These are phyloP conservation scores for Haplosporangium gracile DNA, from an alignment of 192 early-diverging fungal species.

Conservation along the genomic window DNA sequence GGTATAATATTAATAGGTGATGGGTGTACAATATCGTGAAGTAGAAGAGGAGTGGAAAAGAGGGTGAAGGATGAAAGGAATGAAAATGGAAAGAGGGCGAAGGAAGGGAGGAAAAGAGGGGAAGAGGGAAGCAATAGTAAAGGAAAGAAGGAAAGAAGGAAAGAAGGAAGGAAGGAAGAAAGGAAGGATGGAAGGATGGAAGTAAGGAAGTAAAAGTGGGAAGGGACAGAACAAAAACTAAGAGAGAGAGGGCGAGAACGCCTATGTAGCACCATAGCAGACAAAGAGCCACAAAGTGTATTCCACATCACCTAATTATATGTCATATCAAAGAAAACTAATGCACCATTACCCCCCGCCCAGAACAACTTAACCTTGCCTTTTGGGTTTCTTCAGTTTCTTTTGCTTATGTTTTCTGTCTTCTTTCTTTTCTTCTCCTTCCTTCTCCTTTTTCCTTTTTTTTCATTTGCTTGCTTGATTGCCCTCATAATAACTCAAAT, in stretches of 20 bases:
- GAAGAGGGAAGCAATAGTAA: not conserved
- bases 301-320: not conserved
- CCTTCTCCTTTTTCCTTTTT: not conserved
- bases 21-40: not conserved
- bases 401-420: too few relatives aligned
- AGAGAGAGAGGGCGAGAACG: not conserved
- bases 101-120: not conserved
- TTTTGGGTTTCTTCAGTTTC: too few relatives aligned
- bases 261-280: too few relatives aligned
- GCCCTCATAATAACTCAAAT: too few relatives aligned
- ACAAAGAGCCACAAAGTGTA: too few relatives aligned
- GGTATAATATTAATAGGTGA: not conserved
- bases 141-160: not conserved
- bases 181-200: not conserved
- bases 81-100: not conserved
- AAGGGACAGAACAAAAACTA: not conserved
- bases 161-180: not conserved
- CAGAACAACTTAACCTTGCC: too few relatives aligned
- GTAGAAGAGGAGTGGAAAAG: not conserved
- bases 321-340: not conserved
- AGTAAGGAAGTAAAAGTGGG: not conserved
- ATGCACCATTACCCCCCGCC: not conserved
- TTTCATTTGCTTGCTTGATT: too few relatives aligned
- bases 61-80: not conserved
- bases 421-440: not conserved